Evolutionary conservation across 345 rosid genomes (phyloP).

Genomic region (Rhodamnia rubescens): DNA sequence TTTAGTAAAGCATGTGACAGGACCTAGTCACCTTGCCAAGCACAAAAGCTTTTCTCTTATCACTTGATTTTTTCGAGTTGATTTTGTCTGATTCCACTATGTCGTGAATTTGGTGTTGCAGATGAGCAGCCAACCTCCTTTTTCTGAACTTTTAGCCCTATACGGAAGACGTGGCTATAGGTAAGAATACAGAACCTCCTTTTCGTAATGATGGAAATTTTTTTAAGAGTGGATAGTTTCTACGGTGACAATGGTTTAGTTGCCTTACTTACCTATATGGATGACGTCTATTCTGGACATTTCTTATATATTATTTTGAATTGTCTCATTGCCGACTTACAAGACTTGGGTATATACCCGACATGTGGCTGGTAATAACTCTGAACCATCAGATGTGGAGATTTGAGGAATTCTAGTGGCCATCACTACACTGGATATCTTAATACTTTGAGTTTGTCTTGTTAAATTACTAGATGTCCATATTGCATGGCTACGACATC

Average conservation of each 20-base stretch:
- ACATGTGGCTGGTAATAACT: not conserved
- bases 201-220: not conserved
- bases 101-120: conserved; percentile 19
- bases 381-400: not conserved
- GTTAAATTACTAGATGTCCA: not conserved
- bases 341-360: not conserved
- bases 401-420: not conserved
- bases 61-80: not conserved
- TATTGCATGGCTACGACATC: not conserved
- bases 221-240: not conserved
- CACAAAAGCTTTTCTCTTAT: not conserved
- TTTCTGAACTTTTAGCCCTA: conserved; percentile 59
- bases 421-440: not conserved
- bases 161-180: conserved; percentile 67
- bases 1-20: not conserved
- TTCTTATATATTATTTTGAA: not conserved
- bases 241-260: not conserved
- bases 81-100: not conserved
- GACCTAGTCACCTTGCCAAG: not conserved
- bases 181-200: conserved; percentile 14
- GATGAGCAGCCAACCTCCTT: conserved; percentile 66
- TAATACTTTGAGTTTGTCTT: not conserved
- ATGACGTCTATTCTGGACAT: not conserved
- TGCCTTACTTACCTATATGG: not conserved
- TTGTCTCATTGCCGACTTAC: not conserved